Evolutionary conservation across 352 stramenopile genomes (phyloP).

Genomic region (Chrysophaeum taylorii): DNA sequence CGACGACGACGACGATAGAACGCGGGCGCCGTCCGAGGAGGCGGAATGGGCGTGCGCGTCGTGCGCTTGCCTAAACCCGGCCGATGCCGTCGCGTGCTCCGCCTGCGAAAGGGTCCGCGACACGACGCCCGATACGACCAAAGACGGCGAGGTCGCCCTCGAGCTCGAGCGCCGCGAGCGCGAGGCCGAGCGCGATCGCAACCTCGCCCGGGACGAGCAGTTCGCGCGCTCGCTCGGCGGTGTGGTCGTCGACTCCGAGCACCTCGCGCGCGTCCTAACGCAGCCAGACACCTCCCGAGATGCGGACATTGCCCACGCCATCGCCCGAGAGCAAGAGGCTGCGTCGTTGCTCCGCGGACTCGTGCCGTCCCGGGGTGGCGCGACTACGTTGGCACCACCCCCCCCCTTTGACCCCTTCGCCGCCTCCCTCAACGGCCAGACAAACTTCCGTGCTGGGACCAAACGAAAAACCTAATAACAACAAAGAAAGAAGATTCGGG

Average conservation of each 20-base stretch:
- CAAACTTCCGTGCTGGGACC: too few species aligned
- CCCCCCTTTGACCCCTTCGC: constrained; percentile 2
- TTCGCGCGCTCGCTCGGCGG: neutral
- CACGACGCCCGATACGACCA: too few species aligned
- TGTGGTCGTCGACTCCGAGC: neutral
- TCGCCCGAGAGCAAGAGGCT: too few species aligned
- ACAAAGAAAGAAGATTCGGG: too few species aligned
- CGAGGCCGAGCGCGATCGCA: neutral
- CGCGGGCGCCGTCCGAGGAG: too few species aligned
- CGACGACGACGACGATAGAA: neutral
- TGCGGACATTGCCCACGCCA: neutral
- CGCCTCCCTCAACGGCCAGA: neutral
- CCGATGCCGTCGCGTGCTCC: neutral
- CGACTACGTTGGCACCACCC: neutral
- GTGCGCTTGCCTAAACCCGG: neutral
- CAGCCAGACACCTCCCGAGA: neutral
- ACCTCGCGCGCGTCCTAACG: neutral
- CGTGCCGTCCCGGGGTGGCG: neutral
- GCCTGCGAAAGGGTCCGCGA: neutral
- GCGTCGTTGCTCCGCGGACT: too few species aligned
- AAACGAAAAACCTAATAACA: too few species aligned
- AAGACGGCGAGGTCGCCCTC: too few species aligned
- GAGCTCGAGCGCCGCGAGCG: neutral
- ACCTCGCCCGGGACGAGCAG: neutral
- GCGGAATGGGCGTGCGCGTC: neutral